Conservation (phyloP, 2,329 filamentous ascomycete species). For the Trichophyton mentagrophytes region DNA sequence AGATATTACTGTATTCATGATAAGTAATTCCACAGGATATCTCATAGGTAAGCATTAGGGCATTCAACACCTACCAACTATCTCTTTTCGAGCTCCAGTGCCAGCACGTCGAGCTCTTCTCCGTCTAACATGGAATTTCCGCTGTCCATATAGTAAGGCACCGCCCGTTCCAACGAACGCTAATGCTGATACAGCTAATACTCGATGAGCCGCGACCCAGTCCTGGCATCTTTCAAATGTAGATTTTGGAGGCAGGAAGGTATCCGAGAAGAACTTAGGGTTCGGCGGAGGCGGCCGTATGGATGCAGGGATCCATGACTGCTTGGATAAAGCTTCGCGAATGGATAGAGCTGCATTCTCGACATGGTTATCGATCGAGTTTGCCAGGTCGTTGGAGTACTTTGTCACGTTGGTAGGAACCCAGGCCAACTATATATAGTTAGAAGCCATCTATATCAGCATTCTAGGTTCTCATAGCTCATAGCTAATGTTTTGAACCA, state of each 20-base stretch:
- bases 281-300: constrained; percentile 46
- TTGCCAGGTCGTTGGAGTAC: constrained; percentile 61
- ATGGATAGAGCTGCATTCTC: constrained; percentile 60
- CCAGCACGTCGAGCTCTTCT: constrained; percentile 65
- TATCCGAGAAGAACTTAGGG: constrained; percentile 13
- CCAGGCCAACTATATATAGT: constrained; percentile 37
- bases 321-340: constrained; percentile 54
- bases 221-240: constrained; percentile 47
- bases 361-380: constrained; percentile 68
- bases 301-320: constrained; percentile 59
- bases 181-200: constrained; percentile 58
- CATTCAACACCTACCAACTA: constrained; percentile 42
- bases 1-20: constrained; percentile 54
- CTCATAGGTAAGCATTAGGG: background rate
- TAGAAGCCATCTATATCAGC: background rate
- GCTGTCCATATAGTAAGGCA: constrained; percentile 48
- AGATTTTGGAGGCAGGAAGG: constrained; percentile 28
- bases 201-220: constrained; percentile 62
- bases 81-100: constrained; percentile 78
- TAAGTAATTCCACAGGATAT: constrained; percentile 6
- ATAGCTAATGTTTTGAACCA: background rate
- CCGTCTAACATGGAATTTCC: constrained; percentile 43
- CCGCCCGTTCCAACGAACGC: constrained; percentile 55
- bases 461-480: background rate
- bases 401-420: constrained; percentile 54